Base-by-base conservation (phyloP, 2,329 filamentous ascomycete genomes). In the Knufia petricola region DNA sequence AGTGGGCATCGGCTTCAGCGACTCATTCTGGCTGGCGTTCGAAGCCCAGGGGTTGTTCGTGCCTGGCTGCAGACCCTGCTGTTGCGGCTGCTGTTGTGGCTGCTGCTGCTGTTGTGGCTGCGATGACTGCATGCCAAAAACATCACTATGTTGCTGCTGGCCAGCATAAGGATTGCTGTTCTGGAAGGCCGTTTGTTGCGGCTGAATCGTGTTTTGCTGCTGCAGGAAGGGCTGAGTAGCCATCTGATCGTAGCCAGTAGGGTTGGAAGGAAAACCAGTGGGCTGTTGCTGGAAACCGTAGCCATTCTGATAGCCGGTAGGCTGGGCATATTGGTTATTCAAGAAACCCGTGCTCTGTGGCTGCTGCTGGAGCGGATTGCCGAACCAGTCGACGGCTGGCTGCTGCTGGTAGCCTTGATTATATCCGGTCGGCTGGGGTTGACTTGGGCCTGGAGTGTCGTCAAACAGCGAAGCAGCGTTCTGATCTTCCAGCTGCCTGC, bases 341-440 rank as follows among this genome's bases (percentile, higher is more conserved):
- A 83, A 66, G 60, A 75, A 84, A 4, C 80, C 81, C 12, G 81
- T 84, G 47, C 73, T 76, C 64, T 89, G 82, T 57, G 83, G 71
- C 55, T 76, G 76, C 64, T 86, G 83, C 60, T 81, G 82, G 50
- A 96, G 84, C 10, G 89, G 87, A 66, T 98, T 98, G 51, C 90
- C 92, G 60, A 94, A 92, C 80, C 94, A 96, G 68, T 98, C 92
- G 15, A 98, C 92, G 10, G 87, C 87, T 50, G 85, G 85, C 63
- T 95, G 90, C 69, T 98, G 92, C 70, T 96, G 89, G 62, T 98
- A 98, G 40, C 90, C 90, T 69, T 95, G 89, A 67, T 95, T 96
- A 71, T 87, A 88, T 30, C 88, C 90, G 12, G 89, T 96, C 34
- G 79, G 80, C 67, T 89, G 87, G 30, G 85, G 78, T 59, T 87